Conservation (phyloP, 441 rosid genomes). For the Aleurites moluccanus region DNA sequence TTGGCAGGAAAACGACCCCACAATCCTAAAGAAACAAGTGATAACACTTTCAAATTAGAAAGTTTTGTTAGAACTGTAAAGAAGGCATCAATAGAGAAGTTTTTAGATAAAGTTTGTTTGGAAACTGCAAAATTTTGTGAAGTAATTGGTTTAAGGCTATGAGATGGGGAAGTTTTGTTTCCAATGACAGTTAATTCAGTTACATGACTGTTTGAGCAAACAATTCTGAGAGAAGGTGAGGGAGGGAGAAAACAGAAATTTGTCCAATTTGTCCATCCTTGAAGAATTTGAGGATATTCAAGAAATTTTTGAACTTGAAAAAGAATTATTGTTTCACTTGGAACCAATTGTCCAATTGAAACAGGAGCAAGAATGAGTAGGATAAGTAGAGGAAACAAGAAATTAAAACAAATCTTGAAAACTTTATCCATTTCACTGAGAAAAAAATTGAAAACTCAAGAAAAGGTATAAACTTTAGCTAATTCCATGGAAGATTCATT, state of each 20-base stretch:
- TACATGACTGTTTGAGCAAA: conserved; percentile 52
- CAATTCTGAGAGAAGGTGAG: conserved; percentile 59
- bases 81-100: conserved; percentile 64
- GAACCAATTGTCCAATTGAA: conserved; percentile 50
- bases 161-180: conserved; percentile 49
- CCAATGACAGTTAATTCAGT: conserved; percentile 64
- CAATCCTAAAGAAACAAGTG: conserved; percentile 70
- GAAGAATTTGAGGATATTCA: conserved; percentile 69
- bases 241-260: conserved; percentile 69
- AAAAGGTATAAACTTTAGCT: neutral
- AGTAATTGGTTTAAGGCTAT: conserved; percentile 14
- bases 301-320: conserved; percentile 63
- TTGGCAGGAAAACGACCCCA: conserved; percentile 75
- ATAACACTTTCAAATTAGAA: conserved; percentile 53
- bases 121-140: conserved; percentile 32
- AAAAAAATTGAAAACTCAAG: neutral
- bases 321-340: conserved; percentile 53
- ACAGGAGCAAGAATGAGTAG: conserved; percentile 29
- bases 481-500: neutral
- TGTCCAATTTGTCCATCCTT: conserved; percentile 73
- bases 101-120: conserved; percentile 40
- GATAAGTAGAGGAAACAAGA: conserved; percentile 27
- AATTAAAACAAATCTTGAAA: conserved; percentile 23
- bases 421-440: conserved; percentile 30
- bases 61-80: conserved; percentile 71